Conservation (phyloP, 805 yeast species). For the Kuraishia molischiana region DNA sequence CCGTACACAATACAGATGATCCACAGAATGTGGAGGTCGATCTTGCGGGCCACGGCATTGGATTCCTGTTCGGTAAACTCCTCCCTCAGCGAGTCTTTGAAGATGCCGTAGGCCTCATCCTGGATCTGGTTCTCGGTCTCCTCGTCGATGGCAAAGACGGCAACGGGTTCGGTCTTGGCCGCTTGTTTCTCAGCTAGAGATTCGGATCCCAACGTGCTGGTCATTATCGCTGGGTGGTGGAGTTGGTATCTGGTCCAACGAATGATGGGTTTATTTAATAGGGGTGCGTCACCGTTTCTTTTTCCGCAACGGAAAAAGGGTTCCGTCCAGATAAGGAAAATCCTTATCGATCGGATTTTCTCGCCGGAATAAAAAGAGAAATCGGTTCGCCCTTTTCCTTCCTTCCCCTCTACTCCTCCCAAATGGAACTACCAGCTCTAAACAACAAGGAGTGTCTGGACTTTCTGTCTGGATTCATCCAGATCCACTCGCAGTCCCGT, state of each 20-base stretch:
- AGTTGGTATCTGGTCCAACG: no score
- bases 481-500: slow-evolving; percentile 19
- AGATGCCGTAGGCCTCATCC: slow-evolving; percentile 8
- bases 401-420: no score
- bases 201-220: background rate
- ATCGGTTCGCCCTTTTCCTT: no score
- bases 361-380: no score
- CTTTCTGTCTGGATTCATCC: slow-evolving; percentile 18
- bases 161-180: background rate
- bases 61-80: slow-evolving; percentile 22
- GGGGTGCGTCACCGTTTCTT: no score
- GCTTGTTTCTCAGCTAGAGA: background rate
- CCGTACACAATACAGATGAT: slow-evolving; percentile 17
- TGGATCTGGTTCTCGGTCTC: slow-evolving; percentile 2
- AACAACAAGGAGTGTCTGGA: slow-evolving; percentile 13
- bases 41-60: slow-evolving; percentile 18
- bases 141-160: background rate
- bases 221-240: no score
- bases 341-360: no score
- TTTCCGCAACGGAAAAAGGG: no score
- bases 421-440: no score
- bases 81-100: slow-evolving; percentile 16
- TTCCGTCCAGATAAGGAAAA: no score
- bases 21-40: slow-evolving; percentile 25
- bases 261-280: no score